phyloP scores from a whole-genome alignment of 495 filamentous ascomycete genomes.

The Aspergillus saccharolyticus region DNA sequence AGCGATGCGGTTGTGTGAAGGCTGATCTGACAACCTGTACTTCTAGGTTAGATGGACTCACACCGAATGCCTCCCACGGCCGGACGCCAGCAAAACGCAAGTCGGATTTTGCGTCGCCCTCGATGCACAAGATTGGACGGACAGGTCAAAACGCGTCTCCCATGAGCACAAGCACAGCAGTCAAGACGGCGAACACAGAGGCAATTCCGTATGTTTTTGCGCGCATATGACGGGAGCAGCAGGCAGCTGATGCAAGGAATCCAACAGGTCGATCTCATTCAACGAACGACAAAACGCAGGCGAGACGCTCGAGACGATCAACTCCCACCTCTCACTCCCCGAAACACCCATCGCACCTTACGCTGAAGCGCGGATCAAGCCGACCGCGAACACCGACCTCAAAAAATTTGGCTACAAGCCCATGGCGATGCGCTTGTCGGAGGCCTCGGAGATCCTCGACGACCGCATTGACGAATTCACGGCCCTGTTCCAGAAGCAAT shows the following conservation, averaged over 20 bases:
- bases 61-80: constrained; percentile 63
- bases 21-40: neutral
- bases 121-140: constrained; percentile 47
- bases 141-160: constrained; percentile 32
- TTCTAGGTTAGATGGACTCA: constrained; percentile 70
- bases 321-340: constrained; percentile 63
- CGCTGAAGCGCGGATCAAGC: constrained; percentile 69
- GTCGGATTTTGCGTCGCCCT: constrained; percentile 53
- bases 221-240: neutral
- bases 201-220: constrained; percentile 31
- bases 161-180: constrained; percentile 22
- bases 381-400: constrained; percentile 75
- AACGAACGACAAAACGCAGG: constrained; percentile 69
- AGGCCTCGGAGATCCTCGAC: constrained; percentile 87
- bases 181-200: constrained; percentile 21
- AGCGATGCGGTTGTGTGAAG: neutral
- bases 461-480: constrained; percentile 91
- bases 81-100: constrained; percentile 59
- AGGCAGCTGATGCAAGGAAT: constrained; percentile 17
- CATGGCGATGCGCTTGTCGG: constrained; percentile 88
- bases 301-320: constrained; percentile 74
- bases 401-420: constrained; percentile 89
- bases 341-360: constrained; percentile 69
- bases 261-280: constrained; percentile 53
- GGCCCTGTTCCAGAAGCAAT: constrained; percentile 61